Base-by-base conservation (phyloP, 345 rosid species). In the Hibiscus tridactylites region DNA sequence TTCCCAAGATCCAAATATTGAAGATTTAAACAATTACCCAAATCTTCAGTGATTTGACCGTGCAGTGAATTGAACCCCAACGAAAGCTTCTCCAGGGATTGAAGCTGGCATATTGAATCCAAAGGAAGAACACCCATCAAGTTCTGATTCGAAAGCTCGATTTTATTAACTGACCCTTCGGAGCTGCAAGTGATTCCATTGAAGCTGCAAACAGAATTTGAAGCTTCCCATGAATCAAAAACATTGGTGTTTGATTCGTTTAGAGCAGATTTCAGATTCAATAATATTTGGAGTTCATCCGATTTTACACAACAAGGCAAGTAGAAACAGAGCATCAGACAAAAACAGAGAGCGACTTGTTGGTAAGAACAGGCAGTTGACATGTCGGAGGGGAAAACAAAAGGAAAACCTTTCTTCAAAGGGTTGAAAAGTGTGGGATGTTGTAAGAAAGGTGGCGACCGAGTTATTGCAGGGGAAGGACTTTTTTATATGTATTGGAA, bases 1-100 rank as follows among this genome's bases (percentile, higher is more conserved):
- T 88, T 88, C 0, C 96, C 97, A 6, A 94, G 85, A 74, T 94
- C 91, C 65, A 94, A 71, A 74, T 92, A 90, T 26, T 57, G 83
- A 13, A 94, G 75, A n/a, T 75, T 85, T 9, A 76, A 72, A 70
- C 99, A 94, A 26, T 66, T 82, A 35, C 72, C 82, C 81, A 92
- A 67, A 49, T 82, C 88, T 2, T 24, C 9, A 0, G 82, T 56
- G 29, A 88, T 58, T 42, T 11, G 26, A 3, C 97, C 97, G 0
- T 75, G 58, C 2, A 94, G 59, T 1, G 76, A 79, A 76, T 94
- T 94, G 78, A 59, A 76, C 6, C 97, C 97, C 21, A 94, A 84
- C 1, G 92, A 85, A 64, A 94, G 91, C 79, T 74, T 92, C 46
- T 81, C 82, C 44, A 94, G 76, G 39, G 16, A 82, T 72, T 71